A percentile compares a stretch with the other conserved stretches of the same genome.
Conservation (phyloP, 2,329 filamentous ascomycete genomes). For the Pseudocercospora crystallina region DNA sequence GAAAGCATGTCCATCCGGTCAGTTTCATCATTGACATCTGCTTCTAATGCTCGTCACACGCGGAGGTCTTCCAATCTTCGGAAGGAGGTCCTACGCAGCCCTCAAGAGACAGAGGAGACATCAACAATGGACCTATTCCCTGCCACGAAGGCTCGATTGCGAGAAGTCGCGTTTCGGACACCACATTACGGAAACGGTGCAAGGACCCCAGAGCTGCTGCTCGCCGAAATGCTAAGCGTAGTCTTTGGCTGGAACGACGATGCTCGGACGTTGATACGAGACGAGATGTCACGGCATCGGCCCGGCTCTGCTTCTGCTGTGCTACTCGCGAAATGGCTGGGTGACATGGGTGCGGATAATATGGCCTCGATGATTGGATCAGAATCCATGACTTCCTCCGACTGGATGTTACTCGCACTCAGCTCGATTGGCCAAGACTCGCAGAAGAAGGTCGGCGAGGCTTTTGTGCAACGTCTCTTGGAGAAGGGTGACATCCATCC, state of each 20-base stretch:
- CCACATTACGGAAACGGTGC: slow-evolving; percentile 52
- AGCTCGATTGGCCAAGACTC: slow-evolving; percentile 77
- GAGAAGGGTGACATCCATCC: slow-evolving; percentile 89
- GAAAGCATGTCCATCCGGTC: slow-evolving; percentile 48
- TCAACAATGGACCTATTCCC: slow-evolving; percentile 77
- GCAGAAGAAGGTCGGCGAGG: slow-evolving; percentile 85
- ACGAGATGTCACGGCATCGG: slow-evolving; percentile 76
- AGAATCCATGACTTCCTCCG: slow-evolving; percentile 84
- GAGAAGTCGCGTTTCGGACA: slow-evolving; percentile 78
- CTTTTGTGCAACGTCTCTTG: slow-evolving; percentile 85
- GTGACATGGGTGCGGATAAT: slow-evolving; percentile 76
- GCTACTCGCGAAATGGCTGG: slow-evolving; percentile 87
- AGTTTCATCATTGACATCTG: slow-evolving; percentile 41
- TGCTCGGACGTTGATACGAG: slow-evolving; percentile 74
- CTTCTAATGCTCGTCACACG: slow-evolving; percentile 14
- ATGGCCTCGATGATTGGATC: slow-evolving; percentile 74
- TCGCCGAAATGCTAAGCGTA: slow-evolving; percentile 85
- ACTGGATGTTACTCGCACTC: slow-evolving; percentile 95
- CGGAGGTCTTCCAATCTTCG: slow-evolving; percentile 68
- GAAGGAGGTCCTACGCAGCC: slow-evolving; percentile 76
- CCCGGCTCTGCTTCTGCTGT: slow-evolving; percentile 74
- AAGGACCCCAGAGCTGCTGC: slow-evolving; percentile 66
- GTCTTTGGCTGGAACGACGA: slow-evolving; percentile 96
- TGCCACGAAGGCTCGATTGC: slow-evolving; percentile 75
- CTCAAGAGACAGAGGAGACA: slow-evolving; percentile 62